phyloP scores from a whole-genome alignment of 1,139 yeast genomes.

The Lodderomyces elongisporus region DNA sequence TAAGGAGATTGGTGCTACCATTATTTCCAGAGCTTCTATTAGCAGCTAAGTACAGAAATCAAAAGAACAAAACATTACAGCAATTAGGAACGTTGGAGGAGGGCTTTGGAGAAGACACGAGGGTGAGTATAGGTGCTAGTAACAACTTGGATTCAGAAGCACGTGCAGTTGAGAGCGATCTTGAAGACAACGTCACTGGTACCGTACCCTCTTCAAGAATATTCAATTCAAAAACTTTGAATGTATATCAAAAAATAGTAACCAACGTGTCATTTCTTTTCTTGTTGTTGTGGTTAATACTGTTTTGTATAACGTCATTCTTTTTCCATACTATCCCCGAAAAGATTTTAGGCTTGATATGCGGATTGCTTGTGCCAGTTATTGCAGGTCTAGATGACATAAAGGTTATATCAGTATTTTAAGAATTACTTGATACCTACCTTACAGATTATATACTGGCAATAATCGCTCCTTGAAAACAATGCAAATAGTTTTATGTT shows the following conservation, averaged over 20 bases:
- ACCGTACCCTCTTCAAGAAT: too few species aligned
- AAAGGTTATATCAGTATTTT: too few species aligned
- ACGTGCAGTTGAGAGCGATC: neutral
- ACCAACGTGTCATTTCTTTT: conserved; percentile 9
- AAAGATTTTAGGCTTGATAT: conserved; percentile 45
- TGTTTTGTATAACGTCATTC: conserved; percentile 49
- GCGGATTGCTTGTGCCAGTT: conserved; percentile 42
- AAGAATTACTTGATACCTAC: too few species aligned
- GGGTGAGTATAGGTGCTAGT: conserved; percentile 6
- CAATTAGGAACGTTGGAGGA: conserved; percentile 1
- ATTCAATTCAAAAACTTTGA: too few species aligned
- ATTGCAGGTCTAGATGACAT: too few species aligned
- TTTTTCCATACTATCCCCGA: conserved; percentile 61
- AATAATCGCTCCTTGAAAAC: too few species aligned
- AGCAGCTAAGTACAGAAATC: neutral
- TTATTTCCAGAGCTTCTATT: conserved; percentile 3
- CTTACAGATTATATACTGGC: too few species aligned
- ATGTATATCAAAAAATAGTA: neutral
- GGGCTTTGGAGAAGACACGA: conserved; percentile 4
- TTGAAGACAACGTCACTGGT: too few species aligned
- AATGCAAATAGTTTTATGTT: too few species aligned
- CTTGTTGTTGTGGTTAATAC: conserved; percentile 35
- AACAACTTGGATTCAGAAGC: too few species aligned
- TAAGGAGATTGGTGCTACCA: conserved; percentile 31
- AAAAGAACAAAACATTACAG: conserved; percentile 4